Evolutionary conservation across 2,329 filamentous ascomycete species (phyloP), one percentile per base, ranked within the genome.

Genomic region (Apiospora arundinis): DNA sequence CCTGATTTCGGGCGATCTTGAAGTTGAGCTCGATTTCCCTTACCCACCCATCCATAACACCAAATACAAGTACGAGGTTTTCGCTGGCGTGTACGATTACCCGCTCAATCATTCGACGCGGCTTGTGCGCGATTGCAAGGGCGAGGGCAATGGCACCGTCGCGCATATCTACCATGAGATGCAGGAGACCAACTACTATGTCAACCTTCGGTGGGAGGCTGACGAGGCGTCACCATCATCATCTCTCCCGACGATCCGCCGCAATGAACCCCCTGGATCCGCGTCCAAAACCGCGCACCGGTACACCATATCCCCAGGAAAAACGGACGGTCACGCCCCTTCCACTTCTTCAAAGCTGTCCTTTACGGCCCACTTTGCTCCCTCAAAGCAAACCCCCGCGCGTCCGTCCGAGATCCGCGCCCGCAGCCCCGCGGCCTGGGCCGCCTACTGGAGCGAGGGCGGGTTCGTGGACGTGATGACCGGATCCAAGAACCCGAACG

Each of bases 51-150:
- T 83, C 1, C 81, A 83, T 60, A 78, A 78, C 2, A 80, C 80
- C 3, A 78, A 78, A n/a, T 83, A 83, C 72, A 85, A 85, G 71
- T 85, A 83, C 37, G 81, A 85, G 67, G 81, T 83, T 14, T 85
- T 84, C 44, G 82, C 81, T 0, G 84, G 83, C 0, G 77, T 81
- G 5, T 83, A 82, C 37, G 79, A 84, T 23, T 82, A 82, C 23
- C 80, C 81, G 0, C 70, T 76, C 6, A 81, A 83, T 40, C 84
- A 85, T 69, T 81, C 78, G 0, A 85, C 83, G 0, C 75, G 71
- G 2, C 74, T 80, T 2, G 46, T 73, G 11, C 63, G 32, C 1
- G 69, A 67, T 3, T 76, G 72, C 45, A 70, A 69, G 63, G 70
- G 4, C 32, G 6, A 11, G 2, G 1, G 3, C 8, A 14, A 60